Base-by-base conservation (phyloP, 768 basidiomycete species). In the Baorangia bicolor region DNA sequence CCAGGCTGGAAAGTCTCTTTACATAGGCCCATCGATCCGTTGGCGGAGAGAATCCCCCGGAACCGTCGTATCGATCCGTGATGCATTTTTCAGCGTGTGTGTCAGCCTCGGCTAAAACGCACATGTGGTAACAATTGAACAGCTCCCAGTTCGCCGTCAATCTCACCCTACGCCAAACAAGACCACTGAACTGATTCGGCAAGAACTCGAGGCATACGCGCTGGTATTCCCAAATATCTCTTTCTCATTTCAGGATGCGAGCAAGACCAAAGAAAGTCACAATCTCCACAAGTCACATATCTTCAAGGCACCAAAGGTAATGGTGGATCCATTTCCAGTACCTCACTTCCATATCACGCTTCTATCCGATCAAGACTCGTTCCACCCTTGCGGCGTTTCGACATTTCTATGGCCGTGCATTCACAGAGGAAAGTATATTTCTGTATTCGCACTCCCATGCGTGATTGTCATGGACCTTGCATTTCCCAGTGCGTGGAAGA, bases 11-110 rank as follows among this genome's bases (percentile, higher is more conserved):
- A 79, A 82, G 62, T 73, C 68, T 7, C 70, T 96, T 25, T 93
- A 91, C 64, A 75, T 75, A 25, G 93, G 93, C 0, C 79, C 85
- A 31, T 86, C 93, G 4, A 73, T 85, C 35, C 83, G 90, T 21
- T 90, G 92, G 86, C 79, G 84, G 54, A 78, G 87, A 58, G 84
- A 90, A 67, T 75, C 76, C 1, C 72, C 81, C 2, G 96, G 96
- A 4, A 97, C 95, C 7, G 85, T 82, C 12, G 87, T 96, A 39
- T 86, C 82, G 61, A 77, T 97, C 41, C 85, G 91, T 21, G 96
- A 98, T 69, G 86, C 91, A 3, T 99, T 97, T 68, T 90, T 88
- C 67, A 94, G 91, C 65, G 93, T 93, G 57, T 41, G 83, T 75
- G 18, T 38, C 51, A 38, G 20, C 52, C 20, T 43, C 39, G 40